A percentile compares a stretch with the other conserved stretches of the same genome.
Conservation (phyloP, 2,329 filamentous ascomycete species). For the Colletotrichum liaoningense region DNA sequence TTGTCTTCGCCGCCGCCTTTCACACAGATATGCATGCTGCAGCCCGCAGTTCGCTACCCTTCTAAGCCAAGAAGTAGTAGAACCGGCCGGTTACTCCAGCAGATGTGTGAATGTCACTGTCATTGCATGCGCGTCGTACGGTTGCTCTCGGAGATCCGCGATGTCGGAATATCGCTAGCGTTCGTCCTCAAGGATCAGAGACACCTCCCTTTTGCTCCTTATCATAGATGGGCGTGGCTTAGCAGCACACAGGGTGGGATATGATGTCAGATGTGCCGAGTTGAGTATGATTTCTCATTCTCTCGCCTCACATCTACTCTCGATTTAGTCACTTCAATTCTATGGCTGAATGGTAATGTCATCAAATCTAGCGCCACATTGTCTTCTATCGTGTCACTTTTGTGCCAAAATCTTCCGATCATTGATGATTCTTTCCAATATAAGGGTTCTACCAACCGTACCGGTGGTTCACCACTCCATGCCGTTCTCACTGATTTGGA, state of each 20-base stretch:
- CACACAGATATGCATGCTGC: not conserved
- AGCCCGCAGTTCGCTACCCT: not conserved
- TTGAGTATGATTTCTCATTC: not conserved
- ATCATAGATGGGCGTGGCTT: not conserved
- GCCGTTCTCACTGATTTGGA: not conserved
- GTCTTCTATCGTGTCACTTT: not conserved
- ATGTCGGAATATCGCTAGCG: not conserved
- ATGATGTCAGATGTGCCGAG: not conserved
- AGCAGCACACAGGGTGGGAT: not conserved
- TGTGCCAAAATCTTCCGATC: too few relatives aligned
- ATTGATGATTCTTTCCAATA: not conserved
- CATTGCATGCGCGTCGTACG: not conserved
- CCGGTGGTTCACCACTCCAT: not conserved
- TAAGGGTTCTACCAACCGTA: not conserved
- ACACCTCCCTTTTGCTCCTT: not conserved
- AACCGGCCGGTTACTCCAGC: not conserved
- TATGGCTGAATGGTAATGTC: not conserved
- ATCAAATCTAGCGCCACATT: not conserved
- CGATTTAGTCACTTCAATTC: not conserved
- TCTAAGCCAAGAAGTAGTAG: not conserved
- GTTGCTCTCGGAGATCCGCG: not conserved
- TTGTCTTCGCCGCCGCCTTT: not conserved
- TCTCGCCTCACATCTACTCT: not conserved
- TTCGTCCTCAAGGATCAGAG: not conserved
- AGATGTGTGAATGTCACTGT: constrained; percentile 4